Evolutionary conservation across 192 early-diverging fungal genomes (phyloP).

Genomic region (Geranomyces michiganensis): DNA sequence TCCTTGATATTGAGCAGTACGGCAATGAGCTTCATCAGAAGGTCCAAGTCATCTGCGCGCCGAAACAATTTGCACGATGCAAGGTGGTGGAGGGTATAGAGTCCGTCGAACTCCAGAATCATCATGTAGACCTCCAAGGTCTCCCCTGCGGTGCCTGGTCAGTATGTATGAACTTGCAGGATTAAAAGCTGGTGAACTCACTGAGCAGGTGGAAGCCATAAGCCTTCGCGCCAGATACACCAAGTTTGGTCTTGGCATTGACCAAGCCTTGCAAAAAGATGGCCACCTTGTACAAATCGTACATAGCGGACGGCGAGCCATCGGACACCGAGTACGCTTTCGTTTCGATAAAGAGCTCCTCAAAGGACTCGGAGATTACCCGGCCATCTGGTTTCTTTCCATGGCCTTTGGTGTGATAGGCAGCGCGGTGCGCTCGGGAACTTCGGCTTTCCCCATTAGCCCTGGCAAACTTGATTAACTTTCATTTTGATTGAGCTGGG

Average conservation of each 20-base stretch:
- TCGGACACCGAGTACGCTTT: neutral
- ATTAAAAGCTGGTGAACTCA: constrained; percentile 2
- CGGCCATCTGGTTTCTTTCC: constrained; percentile 4
- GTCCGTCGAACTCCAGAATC: neutral
- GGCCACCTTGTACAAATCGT: constrained; percentile 6
- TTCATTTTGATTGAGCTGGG: too few relatives aligned
- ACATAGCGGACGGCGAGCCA: neutral
- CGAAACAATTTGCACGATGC: neutral
- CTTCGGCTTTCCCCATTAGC: constrained; percentile 1
- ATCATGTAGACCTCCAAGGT: neutral
- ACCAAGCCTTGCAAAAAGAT: constrained; percentile 13
- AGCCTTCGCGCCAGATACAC: neutral
- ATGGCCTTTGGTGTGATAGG: neutral
- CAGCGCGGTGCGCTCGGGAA: neutral
- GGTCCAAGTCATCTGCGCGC: neutral
- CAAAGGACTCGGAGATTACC: neutral
- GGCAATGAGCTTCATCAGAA: neutral
- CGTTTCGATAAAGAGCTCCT: neutral
- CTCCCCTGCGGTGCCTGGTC: neutral
- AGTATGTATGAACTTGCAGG: too few relatives aligned
- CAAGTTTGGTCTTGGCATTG: neutral
- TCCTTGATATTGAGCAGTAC: neutral
- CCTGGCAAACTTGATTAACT: too few relatives aligned
- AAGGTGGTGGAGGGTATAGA: neutral
- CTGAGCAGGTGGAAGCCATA: constrained; percentile 2